Base-by-base conservation (phyloP, 768 basidiomycete species). In the Dioszegia aurantiaca region DNA sequence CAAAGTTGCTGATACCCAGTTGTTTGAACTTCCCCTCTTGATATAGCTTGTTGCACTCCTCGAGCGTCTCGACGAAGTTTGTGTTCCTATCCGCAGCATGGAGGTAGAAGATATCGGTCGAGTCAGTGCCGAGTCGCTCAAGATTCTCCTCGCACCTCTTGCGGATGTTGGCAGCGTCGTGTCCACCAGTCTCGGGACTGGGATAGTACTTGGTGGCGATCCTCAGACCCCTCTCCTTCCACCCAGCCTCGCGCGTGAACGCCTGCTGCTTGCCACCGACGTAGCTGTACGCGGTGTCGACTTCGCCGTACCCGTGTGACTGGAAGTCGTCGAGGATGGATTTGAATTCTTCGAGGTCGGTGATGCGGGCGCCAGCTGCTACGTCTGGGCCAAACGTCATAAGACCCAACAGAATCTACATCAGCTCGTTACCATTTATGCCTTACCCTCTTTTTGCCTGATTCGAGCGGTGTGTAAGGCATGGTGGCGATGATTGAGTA, bases 181-280 rank as follows among this genome's bases (percentile, higher is more conserved):
- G 69, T 24, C 52, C 39, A 44, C 64, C 56, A 36, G 78, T 77
- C 10, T 60, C 52, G 42, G 43, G n/a, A 42, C 60, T 68, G 0
- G 84, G 84, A 59, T 80, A 81, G 17, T 84, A 80, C n/a, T 87
- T 87, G 0, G 84, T 86, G 41, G 85, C 83, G 41, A 86, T 75
- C 56, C 80, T 79, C 24, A 86, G 67, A 0, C 83, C 83, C 33
- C 82, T 79, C 42, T 75, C 72, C 58, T 81, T 76, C 78, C 82
- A 82, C 58, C 72, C 73, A n/a, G 67, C 67, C 12, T 71, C 54
- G 16, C 49, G 30, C 21, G 65, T 64, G 58, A 58, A 63, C 1
- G 47, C 67, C 62, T 67, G 68, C 59, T 62, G 67, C 49, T 67
- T 55, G 27, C 76, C 54, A 81, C 77, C 73, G 26, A 58, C 58